Evolutionary conservation across 805 yeast genomes (phyloP).

Genomic region (Yarrowia sp.): DNA sequence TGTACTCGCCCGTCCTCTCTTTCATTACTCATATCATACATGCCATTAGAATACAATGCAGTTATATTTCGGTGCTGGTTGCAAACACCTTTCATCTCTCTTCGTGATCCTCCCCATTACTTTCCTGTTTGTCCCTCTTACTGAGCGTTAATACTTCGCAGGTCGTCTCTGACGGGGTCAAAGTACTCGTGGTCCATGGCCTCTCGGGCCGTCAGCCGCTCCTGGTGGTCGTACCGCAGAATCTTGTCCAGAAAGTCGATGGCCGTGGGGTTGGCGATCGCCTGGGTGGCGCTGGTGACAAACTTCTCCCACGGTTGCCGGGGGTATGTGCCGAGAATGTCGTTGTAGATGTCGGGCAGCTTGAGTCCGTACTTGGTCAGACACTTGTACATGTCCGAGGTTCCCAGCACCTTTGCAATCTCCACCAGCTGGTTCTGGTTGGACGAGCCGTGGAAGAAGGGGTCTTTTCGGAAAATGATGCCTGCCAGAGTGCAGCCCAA

Average conservation of each 20-base stretch:
- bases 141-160: conserved; percentile 26
- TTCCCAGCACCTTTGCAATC: conserved; percentile 86
- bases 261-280: conserved; percentile 71
- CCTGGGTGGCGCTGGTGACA: conserved; percentile 71
- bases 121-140: background rate
- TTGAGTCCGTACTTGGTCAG: conserved; percentile 71
- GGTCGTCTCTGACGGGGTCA: conserved; percentile 48
- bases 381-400: conserved; percentile 73
- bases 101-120: conserved; percentile 3
- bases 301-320: conserved; percentile 88
- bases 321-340: conserved; percentile 72
- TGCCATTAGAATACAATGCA: conserved; percentile 36
- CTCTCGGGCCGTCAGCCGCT: conserved; percentile 85
- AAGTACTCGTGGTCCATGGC: conserved; percentile 72
- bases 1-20: background rate
- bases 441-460: conserved; percentile 90
- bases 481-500: conserved; percentile 92
- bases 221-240: conserved; percentile 85
- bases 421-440: conserved; percentile 92
- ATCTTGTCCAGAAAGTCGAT: conserved; percentile 82
- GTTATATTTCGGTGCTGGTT: background rate
- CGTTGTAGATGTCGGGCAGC: conserved; percentile 81
- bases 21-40: conserved; percentile 12
- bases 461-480: conserved; percentile 86
- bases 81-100: too few relatives aligned